A percentile compares a stretch with the other conserved stretches of the same genome.
Evolutionary conservation across 192 early-diverging fungal genomes (phyloP).

Genomic region (Dimargaris cristalligena): DNA sequence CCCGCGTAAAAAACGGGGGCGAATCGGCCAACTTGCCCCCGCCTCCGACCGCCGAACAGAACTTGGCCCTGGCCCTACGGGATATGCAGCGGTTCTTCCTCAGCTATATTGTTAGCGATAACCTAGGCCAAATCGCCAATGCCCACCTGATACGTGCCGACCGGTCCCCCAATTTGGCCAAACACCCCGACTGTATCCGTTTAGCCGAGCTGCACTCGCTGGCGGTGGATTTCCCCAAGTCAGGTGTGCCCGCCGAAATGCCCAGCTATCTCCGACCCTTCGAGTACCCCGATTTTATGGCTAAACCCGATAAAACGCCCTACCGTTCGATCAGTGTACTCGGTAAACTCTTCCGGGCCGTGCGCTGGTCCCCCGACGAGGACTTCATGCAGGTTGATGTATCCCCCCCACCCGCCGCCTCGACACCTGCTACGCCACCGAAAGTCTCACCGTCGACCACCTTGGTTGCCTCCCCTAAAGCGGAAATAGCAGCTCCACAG

Average conservation of each 20-base stretch:
- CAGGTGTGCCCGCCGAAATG: slow-evolving; percentile 36
- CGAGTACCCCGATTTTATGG: slow-evolving; percentile 57
- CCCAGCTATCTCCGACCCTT: slow-evolving; percentile 21
- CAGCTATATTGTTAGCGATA: slow-evolving; percentile 43
- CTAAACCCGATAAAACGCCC: slow-evolving; percentile 29
- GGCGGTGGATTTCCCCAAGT: slow-evolving; percentile 64
- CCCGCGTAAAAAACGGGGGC: no score
- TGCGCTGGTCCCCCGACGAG: slow-evolving; percentile 6
- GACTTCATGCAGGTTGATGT: neutral
- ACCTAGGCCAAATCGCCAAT: slow-evolving; percentile 49
- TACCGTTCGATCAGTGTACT: slow-evolving; percentile 38
- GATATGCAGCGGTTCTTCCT: slow-evolving; percentile 45
- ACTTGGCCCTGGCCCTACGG: no score
- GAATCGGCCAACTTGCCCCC: no score
- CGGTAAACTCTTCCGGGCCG: slow-evolving; percentile 33
- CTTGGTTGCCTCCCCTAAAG: neutral
- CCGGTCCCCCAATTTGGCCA: slow-evolving; percentile 22
- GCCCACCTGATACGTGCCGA: slow-evolving; percentile 50
- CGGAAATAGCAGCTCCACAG: no score
- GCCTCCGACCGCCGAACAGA: no score
- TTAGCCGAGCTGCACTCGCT: slow-evolving; percentile 51
- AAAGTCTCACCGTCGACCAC: neutral
- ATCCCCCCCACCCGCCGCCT: neutral
- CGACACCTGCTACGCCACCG: no score
- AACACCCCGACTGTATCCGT: slow-evolving; percentile 28